Percentiles rank a stretch among this genome's conserved stretches.
Conservation (phyloP, 2,329 filamentous ascomycete species). For the Fusarium verticillioides region DNA sequence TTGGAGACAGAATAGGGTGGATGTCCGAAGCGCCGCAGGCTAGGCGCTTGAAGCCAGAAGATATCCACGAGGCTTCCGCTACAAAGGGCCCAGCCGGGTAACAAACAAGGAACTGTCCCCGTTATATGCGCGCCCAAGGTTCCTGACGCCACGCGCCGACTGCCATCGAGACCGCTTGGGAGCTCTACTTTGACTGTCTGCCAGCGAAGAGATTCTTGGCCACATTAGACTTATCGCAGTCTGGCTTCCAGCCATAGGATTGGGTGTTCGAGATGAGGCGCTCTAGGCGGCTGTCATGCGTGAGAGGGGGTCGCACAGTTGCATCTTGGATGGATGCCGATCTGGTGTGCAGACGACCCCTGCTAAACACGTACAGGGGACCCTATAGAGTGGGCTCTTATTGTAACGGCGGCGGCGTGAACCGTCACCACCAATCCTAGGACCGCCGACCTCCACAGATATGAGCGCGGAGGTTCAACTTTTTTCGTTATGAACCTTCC, state of each 20-base stretch:
- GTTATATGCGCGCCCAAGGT: conserved; percentile 30
- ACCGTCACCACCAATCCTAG: conserved; percentile 9
- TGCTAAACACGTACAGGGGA: conserved; percentile 17
- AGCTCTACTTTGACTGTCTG: conserved; percentile 2
- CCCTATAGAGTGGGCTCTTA: conserved; percentile 29
- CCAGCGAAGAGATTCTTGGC: conserved; percentile 14
- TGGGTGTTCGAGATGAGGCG: neutral
- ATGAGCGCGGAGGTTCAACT: conserved; percentile 3
- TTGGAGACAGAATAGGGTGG: conserved; percentile 26
- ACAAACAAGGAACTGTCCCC: conserved; percentile 21
- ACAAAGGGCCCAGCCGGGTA: conserved; percentile 7
- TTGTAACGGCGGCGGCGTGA: conserved; percentile 31
- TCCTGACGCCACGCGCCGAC: conserved; percentile 25
- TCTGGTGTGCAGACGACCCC: conserved; percentile 28
- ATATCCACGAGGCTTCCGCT: conserved; percentile 16
- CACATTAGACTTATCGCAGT: neutral
- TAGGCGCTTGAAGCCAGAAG: conserved; percentile 22
- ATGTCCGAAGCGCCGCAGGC: conserved; percentile 20
- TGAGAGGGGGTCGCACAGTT: neutral
- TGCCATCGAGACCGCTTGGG: conserved; percentile 3
- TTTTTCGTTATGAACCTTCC: conserved; percentile 15
- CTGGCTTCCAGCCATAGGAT: neutral
- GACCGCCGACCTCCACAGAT: conserved; percentile 10
- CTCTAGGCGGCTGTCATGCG: neutral
- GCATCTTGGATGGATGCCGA: conserved; percentile 22